These are phyloP conservation scores for Talinum fruticosum DNA, from an alignment of 148 eudicot genomes.

Conservation along the genomic window DNA sequence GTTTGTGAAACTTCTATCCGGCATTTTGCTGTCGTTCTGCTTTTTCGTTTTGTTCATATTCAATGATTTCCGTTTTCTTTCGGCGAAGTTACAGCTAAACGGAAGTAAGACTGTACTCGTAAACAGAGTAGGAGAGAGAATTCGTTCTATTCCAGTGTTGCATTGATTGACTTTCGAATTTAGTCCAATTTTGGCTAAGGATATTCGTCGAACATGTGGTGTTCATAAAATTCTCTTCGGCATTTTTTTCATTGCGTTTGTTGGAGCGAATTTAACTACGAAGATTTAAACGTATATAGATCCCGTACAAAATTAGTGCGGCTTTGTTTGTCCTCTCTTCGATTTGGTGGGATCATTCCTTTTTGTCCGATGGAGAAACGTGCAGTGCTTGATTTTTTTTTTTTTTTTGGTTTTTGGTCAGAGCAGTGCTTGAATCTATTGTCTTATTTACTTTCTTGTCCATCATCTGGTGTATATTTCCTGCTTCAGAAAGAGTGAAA, in stretches of 20 bases:
- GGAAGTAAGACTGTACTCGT: background rate
- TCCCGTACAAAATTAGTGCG: background rate
- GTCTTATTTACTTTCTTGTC: no score
- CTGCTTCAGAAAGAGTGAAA: background rate
- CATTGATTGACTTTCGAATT: constrained; percentile 4
- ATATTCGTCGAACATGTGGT: constrained; percentile 12
- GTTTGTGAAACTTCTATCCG: background rate
- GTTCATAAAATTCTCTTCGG: background rate
- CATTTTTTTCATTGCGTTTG: background rate
- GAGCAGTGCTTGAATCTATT: background rate
- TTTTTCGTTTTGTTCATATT: background rate
- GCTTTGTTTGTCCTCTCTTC: background rate
- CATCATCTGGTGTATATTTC: background rate
- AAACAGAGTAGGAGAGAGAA: constrained; percentile 15
- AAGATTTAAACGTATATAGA: background rate
- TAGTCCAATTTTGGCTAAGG: background rate
- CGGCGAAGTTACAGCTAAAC: background rate
- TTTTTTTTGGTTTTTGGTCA: no score
- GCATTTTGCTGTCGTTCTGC: background rate
- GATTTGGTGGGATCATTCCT: background rate
- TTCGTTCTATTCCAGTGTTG: background rate
- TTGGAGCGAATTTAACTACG: background rate
- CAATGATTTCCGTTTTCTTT: background rate
- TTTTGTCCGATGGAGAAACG: background rate
- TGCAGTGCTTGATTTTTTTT: background rate